Evolutionary conservation across 2,329 filamentous ascomycete genomes (phyloP).

Genomic region (Alternaria hordeiaustralica): DNA sequence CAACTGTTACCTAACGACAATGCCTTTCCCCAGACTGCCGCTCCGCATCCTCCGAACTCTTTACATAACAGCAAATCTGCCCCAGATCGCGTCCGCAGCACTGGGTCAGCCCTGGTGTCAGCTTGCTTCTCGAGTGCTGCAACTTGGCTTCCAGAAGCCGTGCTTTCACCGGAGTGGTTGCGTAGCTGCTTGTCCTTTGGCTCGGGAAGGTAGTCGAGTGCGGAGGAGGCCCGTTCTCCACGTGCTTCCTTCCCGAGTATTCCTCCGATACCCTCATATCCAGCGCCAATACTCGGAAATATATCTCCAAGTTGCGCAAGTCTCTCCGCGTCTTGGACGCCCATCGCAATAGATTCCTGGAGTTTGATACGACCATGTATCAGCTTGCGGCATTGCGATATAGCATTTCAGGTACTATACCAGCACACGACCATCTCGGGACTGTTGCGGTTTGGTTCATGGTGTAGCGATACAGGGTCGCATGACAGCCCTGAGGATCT

Average conservation of each 20-base stretch:
- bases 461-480: background rate
- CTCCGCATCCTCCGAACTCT: background rate
- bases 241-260: background rate
- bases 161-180: background rate
- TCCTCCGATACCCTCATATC: background rate
- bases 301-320: background rate
- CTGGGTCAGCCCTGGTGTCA: slow-evolving; percentile 5
- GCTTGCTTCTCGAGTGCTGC: background rate
- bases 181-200: background rate
- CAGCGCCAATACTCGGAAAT: background rate
- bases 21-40: slow-evolving; percentile 3
- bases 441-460: background rate
- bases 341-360: background rate
- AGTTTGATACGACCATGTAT: background rate
- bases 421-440: background rate
- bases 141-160: slow-evolving; percentile 2
- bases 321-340: background rate
- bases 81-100: slow-evolving; percentile 9
- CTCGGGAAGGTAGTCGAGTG: background rate
- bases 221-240: background rate
- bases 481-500: background rate
- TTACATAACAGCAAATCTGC: slow-evolving; percentile 11
- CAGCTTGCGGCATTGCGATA: background rate
- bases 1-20: slow-evolving; percentile 6
- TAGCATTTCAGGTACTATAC: background rate